These are phyloP conservation scores for Ophiobolus disseminans DNA, from an alignment of 2,329 filamentous ascomycete species.

Conservation along the genomic window DNA sequence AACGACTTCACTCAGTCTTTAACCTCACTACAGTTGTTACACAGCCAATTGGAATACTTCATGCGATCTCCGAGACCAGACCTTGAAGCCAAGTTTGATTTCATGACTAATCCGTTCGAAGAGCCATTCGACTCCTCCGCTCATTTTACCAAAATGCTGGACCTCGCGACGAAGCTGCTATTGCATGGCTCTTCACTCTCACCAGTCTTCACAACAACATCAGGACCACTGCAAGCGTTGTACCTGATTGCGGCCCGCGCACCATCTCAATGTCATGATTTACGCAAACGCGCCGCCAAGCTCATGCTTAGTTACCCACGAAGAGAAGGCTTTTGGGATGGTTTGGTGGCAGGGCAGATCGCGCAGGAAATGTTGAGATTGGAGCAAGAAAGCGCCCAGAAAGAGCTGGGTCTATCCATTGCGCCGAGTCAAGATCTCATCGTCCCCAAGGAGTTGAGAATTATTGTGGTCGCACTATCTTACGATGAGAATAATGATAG, in stretches of 20 bases:
- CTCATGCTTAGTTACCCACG: slow-evolving; percentile 37
- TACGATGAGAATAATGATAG: slow-evolving; percentile 24
- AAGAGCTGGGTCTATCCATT: slow-evolving; percentile 10
- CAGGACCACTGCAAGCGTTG: slow-evolving; percentile 33
- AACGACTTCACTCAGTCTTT: slow-evolving; percentile 7
- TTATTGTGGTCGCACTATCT: slow-evolving; percentile 26
- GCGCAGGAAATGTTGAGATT: slow-evolving; percentile 33
- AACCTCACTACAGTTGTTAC: slow-evolving; percentile 17
- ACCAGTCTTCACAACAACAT: slow-evolving; percentile 36
- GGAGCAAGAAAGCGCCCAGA: slow-evolving; percentile 33
- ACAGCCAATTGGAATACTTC: slow-evolving; percentile 20
- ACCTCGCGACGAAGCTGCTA: slow-evolving; percentile 19
- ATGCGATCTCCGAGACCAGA: slow-evolving; percentile 20
- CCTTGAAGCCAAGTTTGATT: slow-evolving; percentile 14
- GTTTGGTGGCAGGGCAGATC: slow-evolving; percentile 65
- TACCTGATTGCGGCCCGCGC: slow-evolving; percentile 35
- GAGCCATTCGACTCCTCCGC: slow-evolving; percentile 24
- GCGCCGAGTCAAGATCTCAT: slow-evolving; percentile 17
- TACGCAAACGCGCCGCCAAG: slow-evolving; percentile 34
- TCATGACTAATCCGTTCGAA: slow-evolving; percentile 17
- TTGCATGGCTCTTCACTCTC: slow-evolving; percentile 8
- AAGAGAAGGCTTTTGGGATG: slow-evolving; percentile 61
- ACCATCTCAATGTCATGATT: slow-evolving; percentile 19
- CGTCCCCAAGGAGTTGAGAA: slow-evolving; percentile 28
- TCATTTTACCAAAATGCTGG: slow-evolving; percentile 24